phyloP scores from a whole-genome alignment of 2,329 filamentous ascomycete species.

The Paracamarosporium sp. region DNA sequence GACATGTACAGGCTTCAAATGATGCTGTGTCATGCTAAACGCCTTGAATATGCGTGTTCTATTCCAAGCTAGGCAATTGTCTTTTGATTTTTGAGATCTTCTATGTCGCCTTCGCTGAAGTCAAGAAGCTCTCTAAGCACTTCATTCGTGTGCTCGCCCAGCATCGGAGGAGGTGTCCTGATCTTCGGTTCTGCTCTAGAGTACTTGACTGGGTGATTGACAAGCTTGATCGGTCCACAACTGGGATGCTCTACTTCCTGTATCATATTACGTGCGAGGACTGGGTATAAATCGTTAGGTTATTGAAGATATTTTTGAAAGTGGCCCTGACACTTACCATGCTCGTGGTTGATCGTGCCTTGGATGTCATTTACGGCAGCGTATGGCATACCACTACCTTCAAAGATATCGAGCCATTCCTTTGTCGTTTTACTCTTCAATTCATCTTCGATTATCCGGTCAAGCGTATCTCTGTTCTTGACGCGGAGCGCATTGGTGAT shows the following conservation, averaged over 20 bases:
- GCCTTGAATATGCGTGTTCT: neutral
- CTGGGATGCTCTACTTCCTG: slow-evolving; percentile 80
- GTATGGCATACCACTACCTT: slow-evolving; percentile 92
- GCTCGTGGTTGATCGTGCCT: slow-evolving; percentile 79
- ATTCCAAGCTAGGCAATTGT: slow-evolving; percentile 19
- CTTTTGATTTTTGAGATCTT: slow-evolving; percentile 23
- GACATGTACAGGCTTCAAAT: neutral
- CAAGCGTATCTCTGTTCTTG: slow-evolving; percentile 75
- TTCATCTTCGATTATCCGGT: slow-evolving; percentile 76
- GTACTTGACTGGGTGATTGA: slow-evolving; percentile 94
- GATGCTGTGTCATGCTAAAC: too few relatives aligned
- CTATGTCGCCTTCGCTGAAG: slow-evolving; percentile 29
- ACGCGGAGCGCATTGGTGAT: slow-evolving; percentile 66
- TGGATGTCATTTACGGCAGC: slow-evolving; percentile 93
- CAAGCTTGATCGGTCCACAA: slow-evolving; percentile 84
- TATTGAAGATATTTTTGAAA: neutral
- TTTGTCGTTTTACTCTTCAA: slow-evolving; percentile 79
- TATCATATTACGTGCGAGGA: slow-evolving; percentile 83
- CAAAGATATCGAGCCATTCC: slow-evolving; percentile 86
- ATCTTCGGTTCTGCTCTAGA: slow-evolving; percentile 80
- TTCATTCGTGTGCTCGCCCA: slow-evolving; percentile 59
- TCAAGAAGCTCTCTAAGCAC: slow-evolving; percentile 39
- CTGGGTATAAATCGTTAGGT: slow-evolving; percentile 41
- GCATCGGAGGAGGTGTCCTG: slow-evolving; percentile 78
- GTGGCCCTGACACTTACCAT: slow-evolving; percentile 62